Conservation (phyloP, 768 basidiomycete species). For the Sarcomyxa edulis region DNA sequence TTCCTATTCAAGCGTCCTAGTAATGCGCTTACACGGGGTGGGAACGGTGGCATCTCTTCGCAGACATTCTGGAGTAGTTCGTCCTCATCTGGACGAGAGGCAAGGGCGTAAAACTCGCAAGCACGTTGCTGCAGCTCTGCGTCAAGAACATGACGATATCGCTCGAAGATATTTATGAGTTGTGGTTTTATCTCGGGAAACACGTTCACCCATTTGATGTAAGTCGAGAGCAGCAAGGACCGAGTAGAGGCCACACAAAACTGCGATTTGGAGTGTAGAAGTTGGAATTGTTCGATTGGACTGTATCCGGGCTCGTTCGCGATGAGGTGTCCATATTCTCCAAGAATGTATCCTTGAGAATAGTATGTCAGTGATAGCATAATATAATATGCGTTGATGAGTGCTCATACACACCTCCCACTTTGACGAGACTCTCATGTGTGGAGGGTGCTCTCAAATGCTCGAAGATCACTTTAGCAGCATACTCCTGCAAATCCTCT, state of each 20-base stretch:
- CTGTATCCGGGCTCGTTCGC: constrained; percentile 93
- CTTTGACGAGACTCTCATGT: constrained; percentile 93
- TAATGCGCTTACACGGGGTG: constrained; percentile 88
- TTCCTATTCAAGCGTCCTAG: constrained; percentile 85
- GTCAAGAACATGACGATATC: constrained; percentile 96
- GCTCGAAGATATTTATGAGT: constrained; percentile 90
- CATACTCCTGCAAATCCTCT: constrained; percentile 95
- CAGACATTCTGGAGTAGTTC: constrained; percentile 91
- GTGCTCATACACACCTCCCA: constrained; percentile 61
- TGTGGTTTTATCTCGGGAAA: constrained; percentile 98
- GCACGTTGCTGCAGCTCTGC: constrained; percentile 97
- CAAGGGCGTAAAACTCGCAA: constrained; percentile 93
- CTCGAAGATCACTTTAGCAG: constrained; percentile 87
- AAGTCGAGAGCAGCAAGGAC: constrained; percentile 90
- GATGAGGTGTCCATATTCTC: constrained; percentile 97
- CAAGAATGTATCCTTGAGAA: constrained; percentile 81
- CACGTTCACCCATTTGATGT: constrained; percentile 99
- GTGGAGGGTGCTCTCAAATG: constrained; percentile 81
- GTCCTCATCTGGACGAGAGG: constrained; percentile 82
- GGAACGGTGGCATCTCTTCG: constrained; percentile 99
- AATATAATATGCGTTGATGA: background rate
- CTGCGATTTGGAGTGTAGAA: constrained; percentile 91
- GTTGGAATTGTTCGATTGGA: constrained; percentile 90
- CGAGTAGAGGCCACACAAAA: constrained; percentile 90
- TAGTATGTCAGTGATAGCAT: constrained; percentile 2